phyloP scores from a whole-genome alignment of 2,329 filamentous ascomycete genomes.

The Fusarium sp. region DNA sequence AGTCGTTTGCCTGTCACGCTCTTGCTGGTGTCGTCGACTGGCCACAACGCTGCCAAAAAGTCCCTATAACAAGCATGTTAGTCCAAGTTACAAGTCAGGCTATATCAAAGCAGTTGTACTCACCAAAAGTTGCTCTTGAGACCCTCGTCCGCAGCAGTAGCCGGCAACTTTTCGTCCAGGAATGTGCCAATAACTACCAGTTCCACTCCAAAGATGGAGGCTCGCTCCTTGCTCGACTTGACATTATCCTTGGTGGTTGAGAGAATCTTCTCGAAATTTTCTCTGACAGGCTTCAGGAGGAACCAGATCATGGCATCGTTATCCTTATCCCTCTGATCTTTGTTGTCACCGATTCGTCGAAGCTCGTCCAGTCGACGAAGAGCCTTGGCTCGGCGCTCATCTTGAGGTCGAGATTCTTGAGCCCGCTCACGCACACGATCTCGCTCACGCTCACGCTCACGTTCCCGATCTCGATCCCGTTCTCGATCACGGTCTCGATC shows the following conservation, averaged over 20 bases:
- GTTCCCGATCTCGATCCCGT: conserved; percentile 43
- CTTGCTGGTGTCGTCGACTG: conserved; percentile 59
- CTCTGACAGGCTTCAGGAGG: conserved; percentile 68
- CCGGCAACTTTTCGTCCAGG: conserved; percentile 62
- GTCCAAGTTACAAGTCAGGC: background rate
- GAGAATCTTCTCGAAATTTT: conserved; percentile 70
- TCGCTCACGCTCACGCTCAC: conserved; percentile 48
- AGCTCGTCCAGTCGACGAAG: conserved; percentile 58
- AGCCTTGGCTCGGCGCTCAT: conserved; percentile 57
- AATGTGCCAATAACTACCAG: conserved; percentile 73
- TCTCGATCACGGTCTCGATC: conserved; percentile 31
- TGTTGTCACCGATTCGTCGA: conserved; percentile 61
- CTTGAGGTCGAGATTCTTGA: conserved; percentile 49
- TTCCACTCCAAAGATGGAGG: conserved; percentile 71
- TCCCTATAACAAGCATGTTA: conserved; percentile 51
- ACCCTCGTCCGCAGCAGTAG: conserved; percentile 55
- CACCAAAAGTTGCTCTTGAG: conserved; percentile 66
- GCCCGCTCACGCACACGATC: conserved; percentile 44
- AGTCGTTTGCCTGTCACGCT: conserved; percentile 58
- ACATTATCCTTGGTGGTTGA: conserved; percentile 73
- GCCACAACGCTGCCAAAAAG: conserved; percentile 60
- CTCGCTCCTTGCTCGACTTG: conserved; percentile 71
- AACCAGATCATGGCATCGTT: conserved; percentile 63
- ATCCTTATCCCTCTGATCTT: conserved; percentile 60
- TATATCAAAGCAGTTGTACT: conserved; percentile 37